Conservation (phyloP, 1,284 basidiomycete genomes). For the Trichosporon sp. region DNA sequence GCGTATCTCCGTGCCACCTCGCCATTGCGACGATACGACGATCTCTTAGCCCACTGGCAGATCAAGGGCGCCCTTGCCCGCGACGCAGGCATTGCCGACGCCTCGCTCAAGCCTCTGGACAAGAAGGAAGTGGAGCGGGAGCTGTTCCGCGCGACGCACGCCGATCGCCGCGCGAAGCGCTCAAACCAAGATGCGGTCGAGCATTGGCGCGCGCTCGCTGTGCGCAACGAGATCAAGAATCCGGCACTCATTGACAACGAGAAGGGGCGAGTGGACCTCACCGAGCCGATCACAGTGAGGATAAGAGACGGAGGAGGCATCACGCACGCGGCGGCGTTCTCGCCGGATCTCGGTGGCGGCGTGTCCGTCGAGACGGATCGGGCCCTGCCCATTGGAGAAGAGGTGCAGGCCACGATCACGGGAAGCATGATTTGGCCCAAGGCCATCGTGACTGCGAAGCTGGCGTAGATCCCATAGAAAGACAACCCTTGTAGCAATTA, state of each 20-base stretch:
- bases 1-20: constrained; percentile 81
- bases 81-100: constrained; percentile 26
- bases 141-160: constrained; percentile 7
- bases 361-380: background rate
- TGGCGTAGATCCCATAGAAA: background rate
- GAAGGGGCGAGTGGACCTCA: background rate
- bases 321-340: background rate
- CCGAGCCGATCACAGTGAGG: background rate
- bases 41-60: constrained; percentile 91
- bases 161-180: constrained; percentile 27
- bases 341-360: background rate
- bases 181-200: constrained; percentile 31
- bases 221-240: background rate
- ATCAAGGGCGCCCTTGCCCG: constrained; percentile 71
- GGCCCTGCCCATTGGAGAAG: constrained; percentile 33
- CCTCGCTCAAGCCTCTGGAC: constrained; percentile 29
- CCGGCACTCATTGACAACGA: background rate
- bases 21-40: constrained; percentile 81
- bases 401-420: constrained; percentile 37
- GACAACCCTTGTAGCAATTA: constrained; percentile 17
- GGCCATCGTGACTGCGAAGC: constrained; percentile 32
- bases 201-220: constrained; percentile 40
- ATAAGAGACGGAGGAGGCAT: background rate
- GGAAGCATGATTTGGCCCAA: constrained; percentile 37
- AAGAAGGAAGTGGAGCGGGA: constrained; percentile 35